Evolutionary conservation across 768 basidiomycete genomes (phyloP), one percentile per base, ranked within the genome.

Genomic region (Pulveroboletus sp.): DNA sequence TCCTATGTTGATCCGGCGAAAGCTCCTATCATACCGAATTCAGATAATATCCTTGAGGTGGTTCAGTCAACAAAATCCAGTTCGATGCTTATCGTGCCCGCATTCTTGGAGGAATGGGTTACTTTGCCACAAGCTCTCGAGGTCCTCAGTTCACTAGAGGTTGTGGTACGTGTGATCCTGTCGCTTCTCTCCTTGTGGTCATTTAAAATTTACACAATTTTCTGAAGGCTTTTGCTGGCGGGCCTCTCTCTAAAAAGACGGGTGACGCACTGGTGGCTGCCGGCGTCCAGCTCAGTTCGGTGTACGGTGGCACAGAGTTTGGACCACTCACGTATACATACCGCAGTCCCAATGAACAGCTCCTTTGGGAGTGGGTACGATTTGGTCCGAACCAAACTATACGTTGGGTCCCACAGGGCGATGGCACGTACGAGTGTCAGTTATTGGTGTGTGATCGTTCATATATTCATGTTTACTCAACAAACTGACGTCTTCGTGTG

Each of bases 241-340:
- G 73, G 0, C 61, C 73, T 0, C 57, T 76, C 4, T 53, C 74
- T 2, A 51, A 60, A 4, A 67, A 64, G 46, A 55, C 69, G 3
- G 76, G 74, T 0, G 65, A 75, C 25, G 49, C 45, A 5, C 49
- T 76, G n/a, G 60, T 62, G 8, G 49, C 50, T 5, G 56, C 66
- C 0, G 73, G 75, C 1, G 69, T 76, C 6, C 62, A 59, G 11
- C 34, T 76, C 2, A 27, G 44, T 10, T 44, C 61, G 1, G 36
- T 66, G 0, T 76, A 75, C 40, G 74, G 75, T n/a, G 57, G 46
- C 16, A 77, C 71, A 0, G 75, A 77, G 48, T 60, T 67, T 27
- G 62, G 69, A 10, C 40, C 51, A 0, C 42, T 67, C 10, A 60
- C 62, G 0, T 19, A 48, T 24, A 21, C 53, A 0, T 39, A 55